A percentile compares a stretch with the other conserved stretches of the same genome.
phyloP scores from a whole-genome alignment of 305 asterid genomes.

The Lippia alba region DNA sequence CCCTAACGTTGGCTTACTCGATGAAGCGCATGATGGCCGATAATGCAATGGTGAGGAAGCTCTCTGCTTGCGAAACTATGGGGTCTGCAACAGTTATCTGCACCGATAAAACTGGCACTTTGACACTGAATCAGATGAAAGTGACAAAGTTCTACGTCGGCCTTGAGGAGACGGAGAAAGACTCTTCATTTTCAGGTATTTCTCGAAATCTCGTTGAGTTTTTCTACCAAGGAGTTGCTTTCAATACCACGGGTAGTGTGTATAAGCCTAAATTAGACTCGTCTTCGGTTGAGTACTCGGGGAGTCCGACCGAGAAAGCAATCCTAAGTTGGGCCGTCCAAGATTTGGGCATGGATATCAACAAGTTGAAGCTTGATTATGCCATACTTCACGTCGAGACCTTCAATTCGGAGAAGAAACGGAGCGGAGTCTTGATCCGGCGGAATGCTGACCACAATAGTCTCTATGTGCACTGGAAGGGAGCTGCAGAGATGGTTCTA shows the following conservation, averaged over 20 bases:
- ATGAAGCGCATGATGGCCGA: constrained; percentile 72
- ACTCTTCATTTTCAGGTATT: constrained; percentile 18
- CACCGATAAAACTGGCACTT: constrained; percentile 62
- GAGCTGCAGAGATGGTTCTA: constrained; percentile 56
- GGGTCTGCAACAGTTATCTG: constrained; percentile 68
- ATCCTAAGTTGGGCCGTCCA: constrained; percentile 55
- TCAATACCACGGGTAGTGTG: constrained; percentile 51
- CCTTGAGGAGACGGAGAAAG: constrained; percentile 32
- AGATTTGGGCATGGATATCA: constrained; percentile 47
- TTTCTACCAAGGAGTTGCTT: constrained; percentile 48
- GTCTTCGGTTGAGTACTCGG: constrained; percentile 39
- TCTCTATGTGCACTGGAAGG: constrained; percentile 50
- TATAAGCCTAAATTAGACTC: constrained; percentile 44
- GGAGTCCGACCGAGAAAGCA: constrained; percentile 57
- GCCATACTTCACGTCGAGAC: constrained; percentile 47
- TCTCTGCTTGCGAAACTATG: constrained; percentile 66
- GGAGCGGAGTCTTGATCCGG: constrained; percentile 47
- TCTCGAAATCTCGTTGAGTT: constrained; percentile 35
- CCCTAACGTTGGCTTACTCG: constrained; percentile 62
- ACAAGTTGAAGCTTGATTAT: constrained; percentile 41
- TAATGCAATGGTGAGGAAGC: constrained; percentile 70
- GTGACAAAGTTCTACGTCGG: constrained; percentile 53
- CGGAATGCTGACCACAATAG: constrained; percentile 1
- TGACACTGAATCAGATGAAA: constrained; percentile 55
- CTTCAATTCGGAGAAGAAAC: constrained; percentile 47